Percentiles rank a stretch among this genome's conserved stretches.
phyloP scores from a whole-genome alignment of 805 yeast species.

The Clavispora carvajalis region DNA sequence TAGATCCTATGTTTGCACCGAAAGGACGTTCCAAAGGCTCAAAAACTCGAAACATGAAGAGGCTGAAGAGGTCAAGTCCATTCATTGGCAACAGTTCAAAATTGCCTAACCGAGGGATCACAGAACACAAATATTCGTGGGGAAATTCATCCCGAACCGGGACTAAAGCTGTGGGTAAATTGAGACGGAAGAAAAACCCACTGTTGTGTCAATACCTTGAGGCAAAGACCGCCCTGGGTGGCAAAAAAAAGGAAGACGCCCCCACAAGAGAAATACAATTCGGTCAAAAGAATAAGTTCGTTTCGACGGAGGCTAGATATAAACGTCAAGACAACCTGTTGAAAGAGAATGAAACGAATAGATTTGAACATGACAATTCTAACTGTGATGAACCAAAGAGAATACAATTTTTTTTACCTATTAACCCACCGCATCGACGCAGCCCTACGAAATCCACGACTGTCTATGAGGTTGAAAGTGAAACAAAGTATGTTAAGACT shows the following conservation, averaged over 20 bases:
- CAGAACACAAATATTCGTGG: too few species aligned
- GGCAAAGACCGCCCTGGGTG: neutral
- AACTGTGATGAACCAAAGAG: neutral
- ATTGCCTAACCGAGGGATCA: too few species aligned
- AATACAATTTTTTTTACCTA: neutral
- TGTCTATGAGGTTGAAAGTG: constrained; percentile 32
- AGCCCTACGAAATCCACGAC: constrained; percentile 26
- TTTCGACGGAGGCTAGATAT: too few species aligned
- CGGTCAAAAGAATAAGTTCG: too few species aligned
- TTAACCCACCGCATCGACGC: constrained; percentile 8
- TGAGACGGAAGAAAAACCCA: neutral
- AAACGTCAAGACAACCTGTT: too few species aligned
- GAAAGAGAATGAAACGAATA: too few species aligned
- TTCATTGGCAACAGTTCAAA: too few species aligned
- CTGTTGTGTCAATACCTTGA: neutral
- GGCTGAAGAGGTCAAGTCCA: too few species aligned
- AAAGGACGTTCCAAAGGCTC: too few species aligned
- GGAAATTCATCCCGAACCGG: too few species aligned
- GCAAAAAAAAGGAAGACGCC: neutral
- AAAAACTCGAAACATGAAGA: neutral
- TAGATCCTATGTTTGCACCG: constrained; percentile 7
- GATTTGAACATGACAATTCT: too few species aligned
- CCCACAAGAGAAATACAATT: too few species aligned
- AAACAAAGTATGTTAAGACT: constrained; percentile 9
- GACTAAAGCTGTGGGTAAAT: neutral